Evolutionary conservation across 2,329 filamentous ascomycete species (phyloP).

Genomic region (Aplosporella prunicola): DNA sequence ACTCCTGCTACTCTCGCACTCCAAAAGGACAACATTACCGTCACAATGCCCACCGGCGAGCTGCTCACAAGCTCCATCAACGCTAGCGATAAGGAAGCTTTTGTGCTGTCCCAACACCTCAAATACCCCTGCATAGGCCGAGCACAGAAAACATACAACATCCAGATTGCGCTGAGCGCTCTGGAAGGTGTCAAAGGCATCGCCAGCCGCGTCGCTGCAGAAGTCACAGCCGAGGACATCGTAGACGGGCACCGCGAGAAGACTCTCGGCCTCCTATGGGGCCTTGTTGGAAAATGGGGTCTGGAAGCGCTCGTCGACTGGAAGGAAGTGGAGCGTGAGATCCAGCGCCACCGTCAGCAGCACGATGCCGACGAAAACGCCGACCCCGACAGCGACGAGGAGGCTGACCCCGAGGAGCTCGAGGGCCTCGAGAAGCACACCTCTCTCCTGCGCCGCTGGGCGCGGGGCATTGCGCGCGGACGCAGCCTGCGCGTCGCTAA

Average conservation of each 20-base stretch:
- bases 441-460: slow-evolving; percentile 47
- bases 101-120: slow-evolving; percentile 47
- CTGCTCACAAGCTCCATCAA: slow-evolving; percentile 29
- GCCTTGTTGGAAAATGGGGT: slow-evolving; percentile 48
- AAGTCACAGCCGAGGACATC: slow-evolving; percentile 47
- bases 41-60: slow-evolving; percentile 38
- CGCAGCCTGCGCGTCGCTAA: slow-evolving; percentile 42
- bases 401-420: slow-evolving; percentile 17
- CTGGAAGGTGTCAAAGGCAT: slow-evolving; percentile 37
- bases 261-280: slow-evolving; percentile 52
- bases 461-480: slow-evolving; percentile 39
- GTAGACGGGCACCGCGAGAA: slow-evolving; percentile 57
- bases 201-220: slow-evolving; percentile 30
- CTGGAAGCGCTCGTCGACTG: slow-evolving; percentile 46
- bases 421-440: slow-evolving; percentile 27
- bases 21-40: slow-evolving; percentile 32
- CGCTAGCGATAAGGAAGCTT: slow-evolving; percentile 27
- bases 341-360: slow-evolving; percentile 30
- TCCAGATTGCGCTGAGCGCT: slow-evolving; percentile 47
- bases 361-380: slow-evolving; percentile 20
- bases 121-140: slow-evolving; percentile 48
- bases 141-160: slow-evolving; percentile 50
- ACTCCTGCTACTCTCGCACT: slow-evolving; percentile 24
- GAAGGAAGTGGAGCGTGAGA: slow-evolving; percentile 45
- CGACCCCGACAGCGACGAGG: slow-evolving; percentile 23